Evolutionary conservation across 495 filamentous ascomycete genomes (phyloP).

Genomic region (Ascobolus immersus): DNA sequence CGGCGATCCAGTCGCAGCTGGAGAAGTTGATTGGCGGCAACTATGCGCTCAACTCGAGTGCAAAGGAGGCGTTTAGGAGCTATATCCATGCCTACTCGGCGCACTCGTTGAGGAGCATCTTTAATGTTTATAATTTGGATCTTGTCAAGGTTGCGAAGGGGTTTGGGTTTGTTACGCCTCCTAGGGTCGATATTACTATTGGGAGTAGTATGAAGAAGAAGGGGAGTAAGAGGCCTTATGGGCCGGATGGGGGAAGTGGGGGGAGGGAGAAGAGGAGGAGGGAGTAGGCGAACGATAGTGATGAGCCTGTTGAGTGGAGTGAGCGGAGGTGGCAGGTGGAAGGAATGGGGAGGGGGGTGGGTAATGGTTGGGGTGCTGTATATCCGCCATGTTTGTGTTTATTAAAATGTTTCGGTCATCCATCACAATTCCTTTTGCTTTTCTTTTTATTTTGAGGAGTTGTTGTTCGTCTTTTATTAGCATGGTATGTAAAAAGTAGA

Average conservation of each 20-base stretch:
- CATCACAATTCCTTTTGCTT: no score
- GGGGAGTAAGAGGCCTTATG: conserved; percentile 52
- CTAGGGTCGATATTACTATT: conserved; percentile 67
- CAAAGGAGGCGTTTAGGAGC: conserved; percentile 32
- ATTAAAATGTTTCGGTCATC: no score
- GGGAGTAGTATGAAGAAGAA: conserved; percentile 80
- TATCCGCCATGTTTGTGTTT: no score
- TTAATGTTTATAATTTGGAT: conserved; percentile 83
- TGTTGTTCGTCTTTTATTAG: no score
- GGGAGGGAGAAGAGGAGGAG: not conserved
- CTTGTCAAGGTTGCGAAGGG: conserved; percentile 79
- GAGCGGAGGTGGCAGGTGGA: no score
- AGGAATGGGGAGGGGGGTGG: no score
- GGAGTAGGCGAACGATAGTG: no score
- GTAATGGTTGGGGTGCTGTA: no score
- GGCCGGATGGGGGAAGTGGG: no score
- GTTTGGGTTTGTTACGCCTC: conserved; percentile 76
- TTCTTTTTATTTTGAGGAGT: no score
- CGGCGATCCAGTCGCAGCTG: conserved; percentile 83
- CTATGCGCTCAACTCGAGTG: conserved; percentile 80
- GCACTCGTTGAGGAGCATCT: conserved; percentile 69
- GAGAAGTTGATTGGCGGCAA: conserved; percentile 84
- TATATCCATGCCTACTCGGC: conserved; percentile 90
- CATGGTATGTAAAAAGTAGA: no score
- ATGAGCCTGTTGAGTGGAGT: no score